Base-by-base conservation (phyloP, 169 alveolate genomes). In the Plasmodium relictum region DNA sequence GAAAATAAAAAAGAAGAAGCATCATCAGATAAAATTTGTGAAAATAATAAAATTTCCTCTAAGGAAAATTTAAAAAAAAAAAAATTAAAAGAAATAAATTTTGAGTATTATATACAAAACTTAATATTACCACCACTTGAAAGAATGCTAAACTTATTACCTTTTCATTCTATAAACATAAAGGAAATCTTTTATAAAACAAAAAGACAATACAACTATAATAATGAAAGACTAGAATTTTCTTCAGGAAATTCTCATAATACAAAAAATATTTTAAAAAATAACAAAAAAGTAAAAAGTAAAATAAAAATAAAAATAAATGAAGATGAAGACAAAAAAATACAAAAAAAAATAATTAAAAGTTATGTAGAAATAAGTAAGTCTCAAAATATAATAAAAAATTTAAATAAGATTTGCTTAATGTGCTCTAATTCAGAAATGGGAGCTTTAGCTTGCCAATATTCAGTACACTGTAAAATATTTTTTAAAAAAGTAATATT, bases 401-500 rank as follows among this genome's bases (percentile, higher is more conserved):
- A 76, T 22, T 41, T 92, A 9, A 63, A 92, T 72, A 65, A 61
- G 66, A 87, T 92, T 16, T 92, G 94, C 48, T 86, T 71, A 18
- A 58, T 22, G 31, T 92, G 94, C 73, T 88, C 94, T 3, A 88
- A 78, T 56, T 66, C 92, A 16, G 89, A 90, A 56, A 86, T 74
- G 69, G 88, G 71, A 42, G 92, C 92, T 24, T 56, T 74, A 45
- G 88, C 91, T n/a, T 92, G 94, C 52, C 88, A 86, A n/a, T 88
- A 92, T 58, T 92, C 94, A 24, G 73, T 90, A 62, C 94, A 92
- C 66, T 92, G 94, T 20, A 86, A 86, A 56, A 86, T 92, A 37
- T 62, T 62, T 76, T 58, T 72, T 54, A 87, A 91, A 74, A 88
- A 42, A 52, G 71, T 70, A 59, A 69, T 66, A 26, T 62, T 54